A percentile compares a stretch with the other conserved stretches of the same genome.
phyloP scores from a whole-genome alignment of 2,329 filamentous ascomycete genomes.

The Chrysoporthe cubensis region DNA sequence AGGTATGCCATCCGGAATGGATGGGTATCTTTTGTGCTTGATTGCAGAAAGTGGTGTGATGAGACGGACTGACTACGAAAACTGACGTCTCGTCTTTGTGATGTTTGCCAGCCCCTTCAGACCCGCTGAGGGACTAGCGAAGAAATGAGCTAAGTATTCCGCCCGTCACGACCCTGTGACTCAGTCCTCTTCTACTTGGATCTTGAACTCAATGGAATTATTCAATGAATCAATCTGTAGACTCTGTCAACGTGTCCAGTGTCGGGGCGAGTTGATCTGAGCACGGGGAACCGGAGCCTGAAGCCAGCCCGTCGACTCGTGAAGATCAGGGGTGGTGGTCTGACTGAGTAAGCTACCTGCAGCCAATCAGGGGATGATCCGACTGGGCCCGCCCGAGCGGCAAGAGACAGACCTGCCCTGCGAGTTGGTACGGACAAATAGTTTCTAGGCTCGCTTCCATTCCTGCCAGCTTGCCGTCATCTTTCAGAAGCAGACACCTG shows the following conservation, averaged over 20 bases:
- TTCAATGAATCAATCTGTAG: not conserved
- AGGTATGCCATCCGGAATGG: no score
- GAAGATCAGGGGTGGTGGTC: no score
- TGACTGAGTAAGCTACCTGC: constrained; percentile 7
- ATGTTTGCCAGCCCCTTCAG: not conserved
- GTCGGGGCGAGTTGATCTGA: not conserved
- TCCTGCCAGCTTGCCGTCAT: constrained; percentile 28
- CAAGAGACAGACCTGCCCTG: not conserved
- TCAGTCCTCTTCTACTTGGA: not conserved
- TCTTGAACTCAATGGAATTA: not conserved
- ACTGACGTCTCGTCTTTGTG: not conserved
- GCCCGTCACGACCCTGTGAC: not conserved
- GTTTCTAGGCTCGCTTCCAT: constrained; percentile 7
- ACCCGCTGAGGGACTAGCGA: not conserved
- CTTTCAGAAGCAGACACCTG: constrained; percentile 19
- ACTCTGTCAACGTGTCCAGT: not conserved
- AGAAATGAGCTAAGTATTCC: not conserved
- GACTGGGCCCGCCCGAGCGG: constrained; percentile 7
- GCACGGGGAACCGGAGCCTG: not conserved
- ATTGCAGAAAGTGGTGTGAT: not conserved
- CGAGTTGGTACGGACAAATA: not conserved
- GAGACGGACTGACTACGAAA: no score
- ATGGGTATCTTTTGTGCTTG: not conserved
- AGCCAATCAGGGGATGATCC: constrained; percentile 20
- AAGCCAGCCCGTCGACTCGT: not conserved